phyloP scores from a whole-genome alignment of 306 rosid genomes.

The Cucumis cinereus region DNA sequence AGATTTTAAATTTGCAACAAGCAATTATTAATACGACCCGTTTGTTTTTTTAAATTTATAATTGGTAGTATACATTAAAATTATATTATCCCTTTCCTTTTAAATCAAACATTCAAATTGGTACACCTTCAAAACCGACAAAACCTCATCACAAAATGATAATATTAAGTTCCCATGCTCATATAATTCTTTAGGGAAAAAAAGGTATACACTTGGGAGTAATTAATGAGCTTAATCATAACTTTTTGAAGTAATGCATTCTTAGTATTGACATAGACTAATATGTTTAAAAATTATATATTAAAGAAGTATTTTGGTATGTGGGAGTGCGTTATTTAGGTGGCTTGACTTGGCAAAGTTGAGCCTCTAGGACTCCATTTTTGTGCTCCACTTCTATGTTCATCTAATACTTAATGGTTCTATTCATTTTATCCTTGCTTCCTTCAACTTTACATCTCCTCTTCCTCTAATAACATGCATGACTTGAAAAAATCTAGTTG shows the following conservation, averaged over 20 bases:
- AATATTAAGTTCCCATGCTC: neutral
- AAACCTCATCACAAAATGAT: neutral
- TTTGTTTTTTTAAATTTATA: neutral
- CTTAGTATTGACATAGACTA: neutral
- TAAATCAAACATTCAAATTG: neutral
- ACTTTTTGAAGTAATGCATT: conserved; percentile 1
- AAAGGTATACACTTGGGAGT: neutral
- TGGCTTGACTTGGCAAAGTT: conserved; percentile 14
- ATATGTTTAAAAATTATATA: neutral
- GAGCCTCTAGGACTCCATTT: conserved; percentile 20
- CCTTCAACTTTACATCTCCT: neutral
- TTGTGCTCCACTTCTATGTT: conserved; percentile 51
- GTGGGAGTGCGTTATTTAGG: neutral
- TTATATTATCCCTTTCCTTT: neutral
- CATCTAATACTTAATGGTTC: neutral
- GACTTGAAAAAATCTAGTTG: neutral
- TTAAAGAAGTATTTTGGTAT: neutral
- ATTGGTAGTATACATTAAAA: too few relatives aligned
- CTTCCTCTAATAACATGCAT: neutral
- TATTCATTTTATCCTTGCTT: neutral
- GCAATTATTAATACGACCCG: too few relatives aligned
- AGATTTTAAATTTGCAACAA: too few relatives aligned
- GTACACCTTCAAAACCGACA: neutral
- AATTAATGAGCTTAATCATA: neutral
- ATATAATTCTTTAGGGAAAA: neutral